Base-by-base conservation (phyloP, 1,284 basidiomycete genomes). In the Cryptococcus sp. region DNA sequence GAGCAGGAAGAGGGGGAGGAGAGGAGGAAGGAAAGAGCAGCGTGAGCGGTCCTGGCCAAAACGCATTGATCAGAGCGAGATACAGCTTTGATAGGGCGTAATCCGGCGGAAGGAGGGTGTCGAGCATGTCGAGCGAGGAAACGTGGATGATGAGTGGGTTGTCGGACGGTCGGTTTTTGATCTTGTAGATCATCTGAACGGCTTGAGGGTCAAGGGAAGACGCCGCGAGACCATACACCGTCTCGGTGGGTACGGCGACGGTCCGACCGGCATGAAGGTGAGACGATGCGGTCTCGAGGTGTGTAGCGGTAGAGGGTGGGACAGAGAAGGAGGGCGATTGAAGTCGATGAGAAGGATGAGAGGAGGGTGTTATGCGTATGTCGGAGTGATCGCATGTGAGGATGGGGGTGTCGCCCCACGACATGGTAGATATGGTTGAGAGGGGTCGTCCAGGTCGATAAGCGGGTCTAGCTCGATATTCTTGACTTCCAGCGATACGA, bases 81-180 rank as follows among this genome's bases (percentile, higher is more conserved):
- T 93, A 94, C 3, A 84, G 75, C 21, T 59, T 69, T 1, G 87
- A 79, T 5, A 86, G 72, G 12, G 59, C 59, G 63, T 85, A 88
- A 2, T 37, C 35, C 1, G 68, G 67, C 11, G 87, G 86, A 9
- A 97, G 78, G 59, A 94, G 76, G 2, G 79, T 76, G 9, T 72
- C 68, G 18, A 97, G 80, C 93, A 97, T 97, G 40, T 78, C 64
- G 16, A 81, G 74, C 2, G 90, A 91, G 5, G 88, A 90, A 52
- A 99, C 83, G 73, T 99, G 95, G 26, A 97, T 89, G 75, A 99
- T 99, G 46, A 99, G 79, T 0, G 95, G 95, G 69, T 99, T 99
- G 73, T 99, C 95, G 3, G 86, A 77, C 1, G 95, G 95, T 40
- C 95, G 79, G 34, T 91, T 87, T 68, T 99, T 99, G 50, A 87